Conservation (phyloP, 345 rosid species). For the Salix koriyanagi region DNA sequence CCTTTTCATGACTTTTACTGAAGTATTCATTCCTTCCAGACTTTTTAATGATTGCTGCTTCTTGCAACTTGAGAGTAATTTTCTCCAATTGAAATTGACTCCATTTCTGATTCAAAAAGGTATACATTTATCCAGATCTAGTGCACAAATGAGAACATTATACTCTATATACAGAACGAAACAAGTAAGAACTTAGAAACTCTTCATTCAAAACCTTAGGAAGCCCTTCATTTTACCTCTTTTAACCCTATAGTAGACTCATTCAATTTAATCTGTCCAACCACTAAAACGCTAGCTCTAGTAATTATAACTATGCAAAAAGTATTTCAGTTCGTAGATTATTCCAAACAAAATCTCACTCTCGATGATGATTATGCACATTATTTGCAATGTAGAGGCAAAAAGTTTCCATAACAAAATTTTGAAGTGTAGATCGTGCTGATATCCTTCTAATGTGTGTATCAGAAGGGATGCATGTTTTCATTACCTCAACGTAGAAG, state of each 20-base stretch:
- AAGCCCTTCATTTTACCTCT: neutral
- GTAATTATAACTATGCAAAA: neutral
- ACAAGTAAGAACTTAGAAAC: neutral
- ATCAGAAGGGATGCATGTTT: neutral
- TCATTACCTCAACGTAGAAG: constrained; percentile 29
- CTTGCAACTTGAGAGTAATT: constrained; percentile 22
- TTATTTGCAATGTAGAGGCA: neutral
- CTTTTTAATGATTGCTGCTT: constrained; percentile 16
- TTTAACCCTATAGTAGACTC: neutral
- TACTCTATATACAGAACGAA: neutral
- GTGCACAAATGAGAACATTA: neutral
- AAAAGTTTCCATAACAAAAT: neutral
- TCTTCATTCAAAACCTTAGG: neutral
- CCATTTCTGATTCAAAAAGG: constrained; percentile 36
- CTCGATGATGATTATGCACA: neutral
- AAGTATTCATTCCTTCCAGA: neutral
- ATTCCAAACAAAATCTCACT: neutral
- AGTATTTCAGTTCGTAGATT: neutral
- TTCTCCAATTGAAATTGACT: constrained; percentile 13
- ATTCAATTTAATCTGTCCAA: too few relatives aligned
- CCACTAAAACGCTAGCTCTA: too few relatives aligned
- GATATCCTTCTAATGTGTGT: neutral
- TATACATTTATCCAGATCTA: neutral
- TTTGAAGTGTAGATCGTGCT: neutral
- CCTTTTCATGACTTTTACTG: neutral